These are phyloP conservation scores for Hygrophorus russula DNA, from an alignment of 768 basidiomycete species.

Conservation along the genomic window DNA sequence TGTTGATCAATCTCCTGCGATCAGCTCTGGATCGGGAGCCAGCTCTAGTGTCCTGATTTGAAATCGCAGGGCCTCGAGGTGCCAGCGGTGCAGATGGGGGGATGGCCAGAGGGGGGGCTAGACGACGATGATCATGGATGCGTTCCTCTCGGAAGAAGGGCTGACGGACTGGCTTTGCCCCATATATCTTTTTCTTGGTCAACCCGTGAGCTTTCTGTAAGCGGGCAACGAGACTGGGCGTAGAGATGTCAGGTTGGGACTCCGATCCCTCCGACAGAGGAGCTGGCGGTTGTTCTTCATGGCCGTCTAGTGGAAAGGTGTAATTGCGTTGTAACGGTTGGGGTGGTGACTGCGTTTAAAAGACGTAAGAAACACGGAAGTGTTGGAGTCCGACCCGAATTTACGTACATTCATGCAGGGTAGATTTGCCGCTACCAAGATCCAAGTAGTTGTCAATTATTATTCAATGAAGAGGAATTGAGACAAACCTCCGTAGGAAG, in stretches of 20 bases:
- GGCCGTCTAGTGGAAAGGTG: conserved; percentile 21
- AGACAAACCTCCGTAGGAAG: conserved; percentile 18
- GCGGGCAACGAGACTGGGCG: conserved; percentile 46
- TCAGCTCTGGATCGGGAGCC: conserved; percentile 23
- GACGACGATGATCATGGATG: conserved; percentile 22
- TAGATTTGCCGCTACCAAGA: background rate
- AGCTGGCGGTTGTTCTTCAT: conserved; percentile 8
- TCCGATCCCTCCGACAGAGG: conserved; percentile 9
- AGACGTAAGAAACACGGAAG: conserved; percentile 1
- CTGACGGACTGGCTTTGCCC: conserved; percentile 33
- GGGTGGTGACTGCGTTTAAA: conserved; percentile 3
- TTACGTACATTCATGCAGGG: conserved; percentile 23
- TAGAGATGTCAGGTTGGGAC: conserved; percentile 15
- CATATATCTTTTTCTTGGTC: conserved; percentile 60
- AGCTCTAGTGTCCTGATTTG: conserved; percentile 19
- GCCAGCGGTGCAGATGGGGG: conserved; percentile 14
- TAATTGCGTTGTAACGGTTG: conserved; percentile 20
- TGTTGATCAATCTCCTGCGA: conserved; percentile 18
- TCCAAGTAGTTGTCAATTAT: conserved; percentile 1
- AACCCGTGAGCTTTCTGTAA: conserved; percentile 59
- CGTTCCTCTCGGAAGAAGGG: conserved; percentile 48
- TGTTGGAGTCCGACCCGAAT: background rate
- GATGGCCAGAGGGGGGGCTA: conserved; percentile 19
- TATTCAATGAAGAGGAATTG: conserved; percentile 1
- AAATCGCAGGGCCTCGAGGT: conserved; percentile 14